Conservation (phyloP, 23 red algal species). For the Gracilariopsis chorda region DNA sequence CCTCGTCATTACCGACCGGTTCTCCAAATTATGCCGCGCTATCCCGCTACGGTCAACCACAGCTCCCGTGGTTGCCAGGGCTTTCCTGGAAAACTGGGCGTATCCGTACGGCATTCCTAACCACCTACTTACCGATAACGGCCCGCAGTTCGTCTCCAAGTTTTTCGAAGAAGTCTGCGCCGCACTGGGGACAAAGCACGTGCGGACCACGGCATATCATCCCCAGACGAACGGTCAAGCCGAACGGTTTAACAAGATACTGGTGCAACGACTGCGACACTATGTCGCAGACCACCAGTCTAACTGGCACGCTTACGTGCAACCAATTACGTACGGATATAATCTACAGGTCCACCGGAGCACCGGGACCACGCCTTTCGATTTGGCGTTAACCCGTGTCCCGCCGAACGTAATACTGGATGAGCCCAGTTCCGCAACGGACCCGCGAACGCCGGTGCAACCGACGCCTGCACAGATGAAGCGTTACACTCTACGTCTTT, state of each 20-base stretch:
- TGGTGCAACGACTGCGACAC: constrained; percentile 23
- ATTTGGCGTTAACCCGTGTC: not conserved
- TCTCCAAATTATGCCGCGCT: not conserved
- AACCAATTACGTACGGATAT: constrained; percentile 15
- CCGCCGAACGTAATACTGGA: not conserved
- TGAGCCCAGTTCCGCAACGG: not conserved
- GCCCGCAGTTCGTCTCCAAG: constrained; percentile 16
- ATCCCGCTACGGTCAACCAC: constrained; percentile 24
- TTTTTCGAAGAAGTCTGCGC: constrained; percentile 10
- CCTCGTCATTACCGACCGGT: constrained; percentile 52
- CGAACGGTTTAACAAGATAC: constrained; percentile 16
- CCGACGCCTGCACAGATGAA: not conserved
- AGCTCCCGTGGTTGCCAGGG: not conserved
- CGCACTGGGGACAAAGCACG: not conserved
- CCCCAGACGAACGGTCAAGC: constrained; percentile 44
- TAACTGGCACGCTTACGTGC: constrained; percentile 23
- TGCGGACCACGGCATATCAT: not conserved
- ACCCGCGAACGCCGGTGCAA: not conserved
- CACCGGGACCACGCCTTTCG: constrained; percentile 1
- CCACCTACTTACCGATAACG: constrained; percentile 8
- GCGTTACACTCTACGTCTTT: not conserved
- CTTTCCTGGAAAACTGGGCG: not conserved
- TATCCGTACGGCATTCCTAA: constrained; percentile 1
- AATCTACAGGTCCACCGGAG: constrained; percentile 26
- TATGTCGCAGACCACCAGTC: constrained; percentile 31